Evolutionary conservation across 257 asterid genomes (phyloP).

Genomic region (Gentiana dahurica): DNA sequence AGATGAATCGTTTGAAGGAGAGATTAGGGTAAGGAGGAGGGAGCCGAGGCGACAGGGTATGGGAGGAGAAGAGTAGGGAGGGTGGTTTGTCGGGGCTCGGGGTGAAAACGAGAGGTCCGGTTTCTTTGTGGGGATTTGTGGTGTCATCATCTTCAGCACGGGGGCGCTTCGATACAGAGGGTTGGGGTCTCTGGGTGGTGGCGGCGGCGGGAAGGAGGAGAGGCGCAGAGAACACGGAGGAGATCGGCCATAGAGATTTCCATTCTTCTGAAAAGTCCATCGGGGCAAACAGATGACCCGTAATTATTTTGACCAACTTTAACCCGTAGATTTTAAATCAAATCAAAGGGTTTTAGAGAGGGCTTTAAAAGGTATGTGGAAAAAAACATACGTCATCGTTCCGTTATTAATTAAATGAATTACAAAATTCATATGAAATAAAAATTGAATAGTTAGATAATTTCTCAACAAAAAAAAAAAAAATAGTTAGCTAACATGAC

Average conservation of each 20-base stretch:
- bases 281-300: not conserved
- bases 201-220: constrained; percentile 17
- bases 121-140: constrained; percentile 2
- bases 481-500: too few species aligned
- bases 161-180: constrained; percentile 7
- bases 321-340: too few species aligned
- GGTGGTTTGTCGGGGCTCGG: constrained; percentile 21
- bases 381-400: too few species aligned
- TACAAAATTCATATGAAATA: too few species aligned
- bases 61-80: constrained; percentile 23
- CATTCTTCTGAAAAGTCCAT: constrained; percentile 57
- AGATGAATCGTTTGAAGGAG: constrained; percentile 33
- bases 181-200: constrained; percentile 4
- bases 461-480: too few species aligned
- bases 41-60: constrained; percentile 38
- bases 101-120: constrained; percentile 52
- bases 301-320: too few species aligned
- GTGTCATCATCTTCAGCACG: constrained; percentile 3
- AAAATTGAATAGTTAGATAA: too few species aligned
- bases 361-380: too few species aligned
- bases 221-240: constrained; percentile 42
- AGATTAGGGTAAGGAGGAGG: constrained; percentile 42
- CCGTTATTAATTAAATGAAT: too few species aligned
- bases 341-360: too few species aligned
- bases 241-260: constrained; percentile 50